Evolutionary conservation across 75 land plant genomes (phyloP).

Genomic region (Isoetes taiwanensis): DNA sequence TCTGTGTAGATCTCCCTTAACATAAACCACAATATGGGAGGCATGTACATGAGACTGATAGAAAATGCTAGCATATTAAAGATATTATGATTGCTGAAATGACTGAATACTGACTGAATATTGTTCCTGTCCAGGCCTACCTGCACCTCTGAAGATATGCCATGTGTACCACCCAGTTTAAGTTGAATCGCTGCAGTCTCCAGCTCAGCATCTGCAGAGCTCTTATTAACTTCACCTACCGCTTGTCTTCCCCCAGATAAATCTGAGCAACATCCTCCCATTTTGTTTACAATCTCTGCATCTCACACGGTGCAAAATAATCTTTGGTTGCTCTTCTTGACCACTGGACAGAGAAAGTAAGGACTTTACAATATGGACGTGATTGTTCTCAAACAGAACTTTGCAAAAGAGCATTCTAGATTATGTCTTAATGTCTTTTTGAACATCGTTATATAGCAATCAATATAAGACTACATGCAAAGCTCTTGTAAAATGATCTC

Average conservation of each 20-base stretch:
- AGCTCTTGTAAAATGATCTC: no score
- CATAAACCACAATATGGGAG: neutral
- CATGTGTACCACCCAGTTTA: conserved; percentile 23
- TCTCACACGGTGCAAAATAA: no score
- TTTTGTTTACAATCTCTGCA: no score
- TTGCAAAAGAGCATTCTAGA: no score
- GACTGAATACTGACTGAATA: neutral
- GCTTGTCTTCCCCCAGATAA: conserved; percentile 27
- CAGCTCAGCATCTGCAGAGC: neutral
- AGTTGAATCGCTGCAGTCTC: conserved; percentile 10
- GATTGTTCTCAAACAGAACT: no score
- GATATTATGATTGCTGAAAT: neutral
- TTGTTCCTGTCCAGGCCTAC: conserved; percentile 1
- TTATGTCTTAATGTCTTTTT: no score
- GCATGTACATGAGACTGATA: neutral
- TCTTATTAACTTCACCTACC: conserved; percentile 22
- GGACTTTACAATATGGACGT: no score
- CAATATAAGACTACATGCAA: no score
- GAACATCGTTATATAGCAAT: no score
- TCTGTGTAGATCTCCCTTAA: no score
- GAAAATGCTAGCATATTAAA: neutral
- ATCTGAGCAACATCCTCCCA: conserved; percentile 63
- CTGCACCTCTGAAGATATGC: conserved; percentile 42
- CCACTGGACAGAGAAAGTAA: no score
- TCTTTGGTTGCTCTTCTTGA: no score